phyloP scores from a whole-genome alignment of 1,284 basidiomycete species.

The Moesziomyces parantarcticus region DNA sequence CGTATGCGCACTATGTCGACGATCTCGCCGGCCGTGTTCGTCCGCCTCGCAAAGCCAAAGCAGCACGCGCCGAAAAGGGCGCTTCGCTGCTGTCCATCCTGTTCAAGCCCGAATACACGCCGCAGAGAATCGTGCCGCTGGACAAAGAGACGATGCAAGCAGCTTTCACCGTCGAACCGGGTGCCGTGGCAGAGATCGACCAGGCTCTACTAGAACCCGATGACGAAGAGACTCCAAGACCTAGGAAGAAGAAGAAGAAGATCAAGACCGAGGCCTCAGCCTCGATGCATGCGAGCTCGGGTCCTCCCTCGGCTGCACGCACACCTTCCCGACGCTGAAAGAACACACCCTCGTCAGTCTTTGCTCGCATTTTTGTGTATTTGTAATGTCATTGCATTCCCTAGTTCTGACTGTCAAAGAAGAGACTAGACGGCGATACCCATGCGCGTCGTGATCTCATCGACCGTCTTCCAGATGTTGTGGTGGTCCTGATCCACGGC shows the following conservation, averaged over 20 bases:
- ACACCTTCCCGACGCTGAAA: constrained; percentile 18
- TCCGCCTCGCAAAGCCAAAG: constrained; percentile 27
- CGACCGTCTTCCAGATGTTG: constrained; percentile 46
- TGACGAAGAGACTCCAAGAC: constrained; percentile 35
- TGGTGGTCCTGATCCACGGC: constrained; percentile 19
- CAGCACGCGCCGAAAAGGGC: constrained; percentile 24
- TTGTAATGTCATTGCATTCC: background rate
- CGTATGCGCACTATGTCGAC: constrained; percentile 49
- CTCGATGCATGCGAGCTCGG: constrained; percentile 10
- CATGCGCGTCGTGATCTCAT: constrained; percentile 42
- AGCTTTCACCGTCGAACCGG: constrained; percentile 41
- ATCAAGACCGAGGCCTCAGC: constrained; percentile 9
- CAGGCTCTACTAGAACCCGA: constrained; percentile 46
- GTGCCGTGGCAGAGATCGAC: constrained; percentile 45
- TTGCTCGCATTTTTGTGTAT: constrained; percentile 1
- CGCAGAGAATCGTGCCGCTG: constrained; percentile 44
- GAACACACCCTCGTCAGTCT: background rate
- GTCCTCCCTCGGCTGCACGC: constrained; percentile 17
- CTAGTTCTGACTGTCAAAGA: too few relatives aligned
- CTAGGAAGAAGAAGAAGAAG: constrained; percentile 44
- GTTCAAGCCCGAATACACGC: constrained; percentile 50
- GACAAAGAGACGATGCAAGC: constrained; percentile 42
- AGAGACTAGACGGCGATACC: constrained; percentile 27
- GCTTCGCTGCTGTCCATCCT: constrained; percentile 31
- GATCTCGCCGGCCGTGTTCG: constrained; percentile 44